Conservation (phyloP, 768 basidiomycete species). For the Rickenella mellea region DNA sequence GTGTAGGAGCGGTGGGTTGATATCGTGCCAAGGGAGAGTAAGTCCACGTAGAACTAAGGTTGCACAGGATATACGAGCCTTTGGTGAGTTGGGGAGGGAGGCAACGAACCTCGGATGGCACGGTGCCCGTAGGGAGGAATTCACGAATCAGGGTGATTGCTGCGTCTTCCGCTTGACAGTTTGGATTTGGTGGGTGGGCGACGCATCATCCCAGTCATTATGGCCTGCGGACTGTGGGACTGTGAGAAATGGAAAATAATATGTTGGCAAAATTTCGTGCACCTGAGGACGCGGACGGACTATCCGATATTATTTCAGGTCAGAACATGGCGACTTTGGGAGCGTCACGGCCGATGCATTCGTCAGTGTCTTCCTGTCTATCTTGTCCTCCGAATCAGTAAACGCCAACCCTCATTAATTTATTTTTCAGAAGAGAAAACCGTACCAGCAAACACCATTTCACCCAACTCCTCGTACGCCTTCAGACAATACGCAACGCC, state of each 20-base stretch:
- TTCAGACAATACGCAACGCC: conserved; percentile 89
- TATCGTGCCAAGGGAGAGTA: conserved; percentile 88
- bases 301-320: conserved; percentile 66
- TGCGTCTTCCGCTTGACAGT: conserved; percentile 80
- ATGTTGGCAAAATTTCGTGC: conserved; percentile 1
- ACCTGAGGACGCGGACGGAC: conserved; percentile 77
- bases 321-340: conserved; percentile 56
- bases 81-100: neutral
- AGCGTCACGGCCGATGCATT: conserved; percentile 57
- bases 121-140: conserved; percentile 70
- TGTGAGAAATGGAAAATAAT: neutral
- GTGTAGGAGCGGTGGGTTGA: conserved; percentile 80
- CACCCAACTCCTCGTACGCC: conserved; percentile 62
- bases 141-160: conserved; percentile 84
- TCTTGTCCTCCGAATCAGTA: neutral
- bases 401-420: neutral
- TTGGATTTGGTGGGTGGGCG: conserved; percentile 78
- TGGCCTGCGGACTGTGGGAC: conserved; percentile 68
- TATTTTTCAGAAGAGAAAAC: too few relatives aligned
- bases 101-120: conserved; percentile 59
- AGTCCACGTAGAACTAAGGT: conserved; percentile 56
- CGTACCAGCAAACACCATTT: conserved; percentile 85
- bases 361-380: conserved; percentile 90
- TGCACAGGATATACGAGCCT: neutral
- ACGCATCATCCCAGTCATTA: conserved; percentile 86